phyloP scores from a whole-genome alignment of 108 stramenopile genomes.

The Fragilaria crotonensis region DNA sequence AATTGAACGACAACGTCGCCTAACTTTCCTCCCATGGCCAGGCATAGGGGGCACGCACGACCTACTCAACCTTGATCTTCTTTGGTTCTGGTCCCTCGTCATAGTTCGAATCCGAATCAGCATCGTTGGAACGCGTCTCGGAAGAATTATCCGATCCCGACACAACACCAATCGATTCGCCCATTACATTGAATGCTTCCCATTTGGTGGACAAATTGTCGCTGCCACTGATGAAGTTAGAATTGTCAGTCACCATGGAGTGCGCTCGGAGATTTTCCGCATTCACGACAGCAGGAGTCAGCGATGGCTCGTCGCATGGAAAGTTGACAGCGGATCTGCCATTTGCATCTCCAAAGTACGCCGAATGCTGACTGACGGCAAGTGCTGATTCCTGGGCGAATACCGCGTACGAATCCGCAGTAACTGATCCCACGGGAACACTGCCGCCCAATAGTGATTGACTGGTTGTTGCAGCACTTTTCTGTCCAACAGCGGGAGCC shows the following conservation, averaged over 20 bases:
- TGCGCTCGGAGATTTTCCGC: constrained; percentile 3
- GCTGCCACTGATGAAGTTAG: not conserved
- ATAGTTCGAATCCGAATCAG: constrained; percentile 3
- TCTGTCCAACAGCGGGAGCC: not conserved
- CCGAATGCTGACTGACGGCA: constrained; percentile 35
- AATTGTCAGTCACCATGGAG: not conserved
- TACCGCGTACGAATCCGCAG: constrained; percentile 29
- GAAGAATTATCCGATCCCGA: constrained; percentile 3
- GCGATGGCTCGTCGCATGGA: not conserved
- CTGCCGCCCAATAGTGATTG: too few species aligned
- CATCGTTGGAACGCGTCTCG: constrained; percentile 6
- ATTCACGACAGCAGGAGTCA: not conserved
- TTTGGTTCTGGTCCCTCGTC: constrained; percentile 5
- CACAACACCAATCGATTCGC: not conserved
- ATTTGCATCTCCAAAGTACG: constrained; percentile 15
- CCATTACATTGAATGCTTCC: not conserved
- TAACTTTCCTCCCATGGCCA: too few species aligned
- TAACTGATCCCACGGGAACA: not conserved
- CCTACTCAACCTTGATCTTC: constrained; percentile 2
- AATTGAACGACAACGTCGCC: too few species aligned
- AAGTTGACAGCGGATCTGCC: not conserved
- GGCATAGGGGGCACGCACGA: too few species aligned
- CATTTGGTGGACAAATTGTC: not conserved
- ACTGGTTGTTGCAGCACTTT: not conserved
- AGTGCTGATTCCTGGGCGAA: constrained; percentile 39